These are phyloP conservation scores for Lunasporangiospora selenospora DNA, from an alignment of 192 early-diverging fungal genomes.

Conservation along the genomic window DNA sequence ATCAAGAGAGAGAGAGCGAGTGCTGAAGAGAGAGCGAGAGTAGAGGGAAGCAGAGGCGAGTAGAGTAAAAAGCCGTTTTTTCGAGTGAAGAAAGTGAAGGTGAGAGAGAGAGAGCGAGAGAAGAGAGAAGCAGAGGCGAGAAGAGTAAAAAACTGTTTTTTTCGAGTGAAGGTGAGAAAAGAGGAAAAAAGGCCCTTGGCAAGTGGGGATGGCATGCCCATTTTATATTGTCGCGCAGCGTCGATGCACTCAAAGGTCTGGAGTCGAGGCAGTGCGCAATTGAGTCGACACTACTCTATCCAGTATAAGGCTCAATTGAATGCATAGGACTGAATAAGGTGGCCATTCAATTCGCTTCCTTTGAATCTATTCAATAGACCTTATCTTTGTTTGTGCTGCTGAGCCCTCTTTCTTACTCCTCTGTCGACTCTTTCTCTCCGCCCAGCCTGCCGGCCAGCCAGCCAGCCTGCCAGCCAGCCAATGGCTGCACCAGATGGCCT, in stretches of 20 bases:
- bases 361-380: slow-evolving; percentile 13
- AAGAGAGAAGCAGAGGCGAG: neutral
- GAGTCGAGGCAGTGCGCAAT: too few relatives aligned
- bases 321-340: neutral
- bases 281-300: too few relatives aligned
- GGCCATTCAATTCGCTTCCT: neutral
- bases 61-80: neutral
- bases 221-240: too few relatives aligned
- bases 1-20: neutral
- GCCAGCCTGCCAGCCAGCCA: too few relatives aligned
- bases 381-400: slow-evolving; percentile 11
- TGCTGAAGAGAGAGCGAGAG: neutral
- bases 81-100: neutral
- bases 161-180: neutral
- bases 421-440: too few relatives aligned
- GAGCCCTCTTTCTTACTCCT: slow-evolving; percentile 2
- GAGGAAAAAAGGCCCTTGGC: too few relatives aligned
- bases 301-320: too few relatives aligned
- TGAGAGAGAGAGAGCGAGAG: neutral
- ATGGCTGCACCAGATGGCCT: too few relatives aligned
- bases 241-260: too few relatives aligned
- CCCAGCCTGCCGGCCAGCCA: too few relatives aligned
- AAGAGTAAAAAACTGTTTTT: neutral
- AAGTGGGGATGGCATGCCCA: too few relatives aligned
- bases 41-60: neutral